Evolutionary conservation across 768 basidiomycete species (phyloP).

Genomic region (Pleurotus eryngii): DNA sequence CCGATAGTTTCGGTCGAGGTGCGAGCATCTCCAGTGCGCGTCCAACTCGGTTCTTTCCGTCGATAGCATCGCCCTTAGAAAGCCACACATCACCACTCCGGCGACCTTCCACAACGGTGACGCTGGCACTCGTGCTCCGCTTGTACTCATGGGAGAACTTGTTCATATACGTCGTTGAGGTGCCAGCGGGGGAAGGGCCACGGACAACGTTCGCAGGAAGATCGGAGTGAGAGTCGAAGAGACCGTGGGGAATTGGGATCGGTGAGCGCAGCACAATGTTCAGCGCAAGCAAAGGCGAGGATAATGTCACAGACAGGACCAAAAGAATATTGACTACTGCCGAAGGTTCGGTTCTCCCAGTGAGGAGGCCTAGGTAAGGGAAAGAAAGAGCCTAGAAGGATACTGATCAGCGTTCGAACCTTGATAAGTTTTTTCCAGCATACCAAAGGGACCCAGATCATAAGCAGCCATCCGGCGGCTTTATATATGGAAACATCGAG

Average conservation of each 20-base stretch:
- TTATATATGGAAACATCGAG: slow-evolving; percentile 55
- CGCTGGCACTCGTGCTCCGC: slow-evolving; percentile 58
- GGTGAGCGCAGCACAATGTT: slow-evolving; percentile 60
- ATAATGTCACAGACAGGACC: slow-evolving; percentile 60
- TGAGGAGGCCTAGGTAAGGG: slow-evolving; percentile 54
- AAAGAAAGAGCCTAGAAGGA: slow-evolving; percentile 53
- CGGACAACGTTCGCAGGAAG: slow-evolving; percentile 40
- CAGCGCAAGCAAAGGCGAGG: slow-evolving; percentile 62
- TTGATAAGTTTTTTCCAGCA: no score
- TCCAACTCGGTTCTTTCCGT: slow-evolving; percentile 58
- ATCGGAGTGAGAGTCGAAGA: slow-evolving; percentile 52
- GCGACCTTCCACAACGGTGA: slow-evolving; percentile 67
- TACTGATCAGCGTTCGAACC: slow-evolving; percentile 4
- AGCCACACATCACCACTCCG: slow-evolving; percentile 77
- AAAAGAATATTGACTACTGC: slow-evolving; percentile 46
- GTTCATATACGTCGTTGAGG: slow-evolving; percentile 28
- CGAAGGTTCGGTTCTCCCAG: slow-evolving; percentile 31
- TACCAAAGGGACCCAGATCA: slow-evolving; percentile 70
- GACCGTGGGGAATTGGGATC: slow-evolving; percentile 61
- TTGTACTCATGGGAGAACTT: slow-evolving; percentile 57
- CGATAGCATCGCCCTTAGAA: slow-evolving; percentile 66
- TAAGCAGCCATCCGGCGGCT: slow-evolving; percentile 59
- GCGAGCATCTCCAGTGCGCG: slow-evolving; percentile 63
- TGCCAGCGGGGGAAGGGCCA: slow-evolving; percentile 39
- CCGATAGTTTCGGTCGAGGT: slow-evolving; percentile 64